Conservation (phyloP, 208 protist genomes). For the Leptomonas pyrrhocoris region DNA sequence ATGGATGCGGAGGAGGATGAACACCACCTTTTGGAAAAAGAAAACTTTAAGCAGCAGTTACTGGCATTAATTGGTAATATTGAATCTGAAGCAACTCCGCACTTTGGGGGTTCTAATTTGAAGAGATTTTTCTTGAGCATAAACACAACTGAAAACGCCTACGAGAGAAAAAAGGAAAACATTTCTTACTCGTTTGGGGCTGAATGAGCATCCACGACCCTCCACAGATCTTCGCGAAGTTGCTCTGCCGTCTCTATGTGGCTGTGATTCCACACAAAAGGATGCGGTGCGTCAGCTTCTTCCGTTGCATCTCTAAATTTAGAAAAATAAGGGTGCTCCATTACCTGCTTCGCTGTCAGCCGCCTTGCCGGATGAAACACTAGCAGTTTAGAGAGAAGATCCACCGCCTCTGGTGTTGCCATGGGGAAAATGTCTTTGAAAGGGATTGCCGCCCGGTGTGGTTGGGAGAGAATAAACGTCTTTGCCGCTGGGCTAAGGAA, state of each 20-base stretch:
- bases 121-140: constrained; percentile 8
- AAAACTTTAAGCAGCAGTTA: too few species aligned
- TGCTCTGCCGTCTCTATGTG: constrained; percentile 63
- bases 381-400: constrained; percentile 94
- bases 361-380: constrained; percentile 97
- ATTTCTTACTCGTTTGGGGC: constrained; percentile 13
- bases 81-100: too few species aligned
- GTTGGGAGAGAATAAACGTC: constrained; percentile 74
- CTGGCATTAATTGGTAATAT: too few species aligned
- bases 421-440: constrained; percentile 92
- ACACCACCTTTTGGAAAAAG: too few species aligned
- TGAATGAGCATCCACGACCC: constrained; percentile 68
- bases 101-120: too few species aligned
- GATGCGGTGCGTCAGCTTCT: constrained; percentile 70
- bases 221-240: constrained; percentile 83
- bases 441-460: constrained; percentile 37
- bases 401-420: constrained; percentile 92
- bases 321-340: constrained; percentile 94
- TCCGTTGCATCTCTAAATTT: constrained; percentile 86
- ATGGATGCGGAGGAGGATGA: too few species aligned
- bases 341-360: constrained; percentile 92
- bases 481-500: constrained; percentile 85
- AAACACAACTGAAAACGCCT: background rate
- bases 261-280: constrained; percentile 80
- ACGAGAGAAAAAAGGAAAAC: constrained; percentile 22